Conservation (phyloP, 352 stramenopile species). For the Chrysophaeum taylorii region DNA sequence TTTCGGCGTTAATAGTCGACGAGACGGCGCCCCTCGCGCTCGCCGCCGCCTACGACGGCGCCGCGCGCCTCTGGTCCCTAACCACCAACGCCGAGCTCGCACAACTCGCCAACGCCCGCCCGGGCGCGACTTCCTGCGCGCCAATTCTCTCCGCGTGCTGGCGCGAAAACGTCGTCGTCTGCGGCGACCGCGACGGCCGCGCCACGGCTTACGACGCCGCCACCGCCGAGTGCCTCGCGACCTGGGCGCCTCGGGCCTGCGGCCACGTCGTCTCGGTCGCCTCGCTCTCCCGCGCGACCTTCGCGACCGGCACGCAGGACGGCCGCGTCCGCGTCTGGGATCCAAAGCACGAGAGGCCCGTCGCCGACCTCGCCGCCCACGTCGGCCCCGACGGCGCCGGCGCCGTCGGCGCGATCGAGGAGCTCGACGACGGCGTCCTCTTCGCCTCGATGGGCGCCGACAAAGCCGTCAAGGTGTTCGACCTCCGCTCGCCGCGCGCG, state of each 20-base stretch:
- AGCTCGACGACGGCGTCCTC: neutral
- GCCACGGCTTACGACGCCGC: neutral
- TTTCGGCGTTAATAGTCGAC: neutral
- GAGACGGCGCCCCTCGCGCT: neutral
- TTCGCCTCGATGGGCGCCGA: neutral
- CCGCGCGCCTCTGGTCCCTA: neutral
- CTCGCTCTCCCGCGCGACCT: neutral
- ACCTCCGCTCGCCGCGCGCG: neutral
- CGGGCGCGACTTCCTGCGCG: neutral
- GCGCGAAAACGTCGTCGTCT: neutral
- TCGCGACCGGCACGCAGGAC: neutral
- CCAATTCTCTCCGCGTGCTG: conserved; percentile 1
- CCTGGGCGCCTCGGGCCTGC: neutral
- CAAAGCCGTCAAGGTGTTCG: neutral
- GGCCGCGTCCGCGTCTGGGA: neutral
- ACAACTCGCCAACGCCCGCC: too few relatives aligned
- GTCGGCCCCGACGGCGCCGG: neutral
- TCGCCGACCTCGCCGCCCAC: neutral
- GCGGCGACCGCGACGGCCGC: conserved; percentile 7
- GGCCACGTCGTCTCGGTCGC: conserved; percentile 3
- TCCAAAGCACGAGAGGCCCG: neutral
- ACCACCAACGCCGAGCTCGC: neutral
- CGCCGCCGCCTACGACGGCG: conserved; percentile 1
- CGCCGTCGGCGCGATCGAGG: neutral
- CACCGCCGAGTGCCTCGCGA: neutral